Conservation (phyloP, 345 rosid species). For the Iberis pinnata region DNA sequence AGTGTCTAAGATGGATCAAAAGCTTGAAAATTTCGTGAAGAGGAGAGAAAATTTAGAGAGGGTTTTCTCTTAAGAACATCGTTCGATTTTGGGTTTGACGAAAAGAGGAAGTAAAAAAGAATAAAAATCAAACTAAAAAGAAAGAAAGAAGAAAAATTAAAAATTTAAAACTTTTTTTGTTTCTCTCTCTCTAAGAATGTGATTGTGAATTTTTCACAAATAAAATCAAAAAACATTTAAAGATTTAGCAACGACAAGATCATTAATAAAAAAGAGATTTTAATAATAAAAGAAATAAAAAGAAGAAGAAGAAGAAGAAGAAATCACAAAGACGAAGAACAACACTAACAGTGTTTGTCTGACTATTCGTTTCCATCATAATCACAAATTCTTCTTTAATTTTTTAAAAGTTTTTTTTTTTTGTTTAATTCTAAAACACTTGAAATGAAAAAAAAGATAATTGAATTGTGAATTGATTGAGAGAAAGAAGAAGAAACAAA, state of each 20-base stretch:
- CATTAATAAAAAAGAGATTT: constrained; percentile 22
- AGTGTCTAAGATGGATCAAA: background rate
- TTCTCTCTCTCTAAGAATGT: constrained; percentile 35
- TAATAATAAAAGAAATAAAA: constrained; percentile 12
- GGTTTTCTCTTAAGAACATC: constrained; percentile 11
- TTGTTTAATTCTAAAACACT: background rate
- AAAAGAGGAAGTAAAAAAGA: constrained; percentile 29
- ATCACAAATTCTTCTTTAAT: background rate
- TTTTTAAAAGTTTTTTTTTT: background rate
- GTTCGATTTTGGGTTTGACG: constrained; percentile 34
- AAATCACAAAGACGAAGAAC: constrained; percentile 34
- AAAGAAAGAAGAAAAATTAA: too few species aligned
- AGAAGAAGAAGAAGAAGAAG: constrained; percentile 25
- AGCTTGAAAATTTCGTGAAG: background rate
- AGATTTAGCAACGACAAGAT: constrained; percentile 33
- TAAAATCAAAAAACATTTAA: constrained; percentile 22
- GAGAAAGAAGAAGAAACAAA: background rate
- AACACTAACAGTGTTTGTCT: constrained; percentile 34
- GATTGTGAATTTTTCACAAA: constrained; percentile 47
- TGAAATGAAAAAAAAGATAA: background rate
- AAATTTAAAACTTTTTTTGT: background rate
- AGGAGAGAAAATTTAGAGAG: background rate
- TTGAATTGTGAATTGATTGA: constrained; percentile 8
- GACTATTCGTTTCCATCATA: constrained; percentile 27
- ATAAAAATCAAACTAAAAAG: constrained; percentile 29